phyloP scores from a whole-genome alignment of 2,329 filamentous ascomycete genomes.

The Colletotrichum lindemuthianum region DNA sequence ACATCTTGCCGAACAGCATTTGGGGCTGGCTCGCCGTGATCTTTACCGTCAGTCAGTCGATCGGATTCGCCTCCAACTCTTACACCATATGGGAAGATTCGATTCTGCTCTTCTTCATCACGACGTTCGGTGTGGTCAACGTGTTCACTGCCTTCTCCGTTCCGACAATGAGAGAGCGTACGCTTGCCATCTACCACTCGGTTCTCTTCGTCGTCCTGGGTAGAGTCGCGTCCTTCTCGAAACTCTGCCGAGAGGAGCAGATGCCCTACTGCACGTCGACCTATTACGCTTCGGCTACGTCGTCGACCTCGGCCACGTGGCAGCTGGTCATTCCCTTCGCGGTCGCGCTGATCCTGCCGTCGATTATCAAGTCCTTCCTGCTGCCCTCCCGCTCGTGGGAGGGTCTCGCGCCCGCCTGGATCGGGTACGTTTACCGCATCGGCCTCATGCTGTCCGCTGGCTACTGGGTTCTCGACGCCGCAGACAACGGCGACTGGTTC shows the following conservation, averaged over 20 bases:
- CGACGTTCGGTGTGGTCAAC: constrained; percentile 84
- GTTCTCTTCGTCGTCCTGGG: constrained; percentile 82
- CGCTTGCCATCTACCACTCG: constrained; percentile 85
- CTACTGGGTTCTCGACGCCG: constrained; percentile 91
- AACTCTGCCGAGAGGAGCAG: constrained; percentile 95
- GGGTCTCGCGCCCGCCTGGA: constrained; percentile 85
- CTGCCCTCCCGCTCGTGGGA: constrained; percentile 86
- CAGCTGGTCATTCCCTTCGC: constrained; percentile 83
- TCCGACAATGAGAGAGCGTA: constrained; percentile 71
- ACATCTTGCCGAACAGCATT: constrained; percentile 74
- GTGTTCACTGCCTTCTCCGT: constrained; percentile 80
- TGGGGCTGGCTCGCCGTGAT: constrained; percentile 90
- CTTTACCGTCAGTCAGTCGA: constrained; percentile 87
- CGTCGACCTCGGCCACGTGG: constrained; percentile 92
- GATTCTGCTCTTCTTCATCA: constrained; percentile 90
- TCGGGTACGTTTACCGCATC: constrained; percentile 80
- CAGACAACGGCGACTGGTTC: constrained; percentile 87
- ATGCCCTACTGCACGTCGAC: constrained; percentile 97
- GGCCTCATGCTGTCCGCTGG: constrained; percentile 79
- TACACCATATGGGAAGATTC: constrained; percentile 99
- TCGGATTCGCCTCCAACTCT: constrained; percentile 96
- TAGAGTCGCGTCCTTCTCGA: constrained; percentile 85
- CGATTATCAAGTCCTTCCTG: constrained; percentile 83
- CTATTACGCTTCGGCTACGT: constrained; percentile 91
- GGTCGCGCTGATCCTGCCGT: constrained; percentile 77